Conservation (phyloP, 495 filamentous ascomycete species). For the Xylaria venustula region DNA sequence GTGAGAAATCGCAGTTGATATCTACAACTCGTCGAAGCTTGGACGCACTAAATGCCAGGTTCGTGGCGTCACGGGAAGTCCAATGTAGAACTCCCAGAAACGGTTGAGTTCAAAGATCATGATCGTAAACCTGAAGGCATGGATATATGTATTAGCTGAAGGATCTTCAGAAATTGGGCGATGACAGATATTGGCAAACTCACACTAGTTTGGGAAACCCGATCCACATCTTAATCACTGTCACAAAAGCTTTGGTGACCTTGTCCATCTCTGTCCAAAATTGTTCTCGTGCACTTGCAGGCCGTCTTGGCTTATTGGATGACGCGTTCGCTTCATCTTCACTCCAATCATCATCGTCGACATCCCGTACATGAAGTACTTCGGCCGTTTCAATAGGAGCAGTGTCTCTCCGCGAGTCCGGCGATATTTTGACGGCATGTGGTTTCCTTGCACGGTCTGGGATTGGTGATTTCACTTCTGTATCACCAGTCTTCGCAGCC, state of each 20-base stretch:
- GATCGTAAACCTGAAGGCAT: constrained; percentile 57
- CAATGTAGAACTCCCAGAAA: constrained; percentile 76
- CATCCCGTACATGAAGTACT: constrained; percentile 25
- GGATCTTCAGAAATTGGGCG: background rate
- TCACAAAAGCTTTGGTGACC: constrained; percentile 59
- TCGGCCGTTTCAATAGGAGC: constrained; percentile 10
- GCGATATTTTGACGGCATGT: constrained; percentile 39
- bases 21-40: constrained; percentile 59
- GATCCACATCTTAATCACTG: constrained; percentile 70
- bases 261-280: constrained; percentile 62
- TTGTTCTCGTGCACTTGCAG: constrained; percentile 51
- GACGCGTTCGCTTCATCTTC: constrained; percentile 39
- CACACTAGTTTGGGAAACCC: constrained; percentile 67
- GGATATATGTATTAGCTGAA: background rate
- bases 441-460: constrained; percentile 45
- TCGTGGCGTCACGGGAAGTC: constrained; percentile 67
- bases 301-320: constrained; percentile 20
- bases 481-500: constrained; percentile 57
- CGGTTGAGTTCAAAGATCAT: constrained; percentile 57
- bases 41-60: constrained; percentile 62
- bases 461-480: constrained; percentile 40
- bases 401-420: constrained; percentile 7
- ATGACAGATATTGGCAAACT: constrained; percentile 41
- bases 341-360: constrained; percentile 45
- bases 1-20: background rate